Percentiles rank a stretch among this genome's conserved stretches.
Conservation (phyloP, 129 eudicot species). For the carrot (Daucus carota) region DNA sequence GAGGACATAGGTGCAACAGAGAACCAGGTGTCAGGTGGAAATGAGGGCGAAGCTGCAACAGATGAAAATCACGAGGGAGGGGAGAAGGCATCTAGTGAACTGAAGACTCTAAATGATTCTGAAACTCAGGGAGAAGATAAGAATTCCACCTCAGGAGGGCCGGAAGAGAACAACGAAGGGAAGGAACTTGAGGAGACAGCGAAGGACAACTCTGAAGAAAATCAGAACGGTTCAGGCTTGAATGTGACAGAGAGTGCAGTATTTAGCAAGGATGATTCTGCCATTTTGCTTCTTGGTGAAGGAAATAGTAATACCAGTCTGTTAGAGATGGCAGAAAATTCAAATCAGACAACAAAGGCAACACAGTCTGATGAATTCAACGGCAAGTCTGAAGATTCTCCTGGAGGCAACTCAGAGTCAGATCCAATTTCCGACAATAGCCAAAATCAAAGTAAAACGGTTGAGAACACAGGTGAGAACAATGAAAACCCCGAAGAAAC, state of each 20-base stretch:
- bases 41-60: conserved; percentile 11
- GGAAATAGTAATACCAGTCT: conserved; percentile 8
- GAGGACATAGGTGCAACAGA: not conserved
- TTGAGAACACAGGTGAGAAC: conserved; percentile 6
- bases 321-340: not conserved
- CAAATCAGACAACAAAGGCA: conserved; percentile 7
- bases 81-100: conserved; percentile 15
- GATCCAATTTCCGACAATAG: not conserved
- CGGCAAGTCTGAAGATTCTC: not conserved
- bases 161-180: conserved; percentile 11
- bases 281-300: not conserved
- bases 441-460: not conserved
- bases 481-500: conserved; percentile 17
- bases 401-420: conserved; percentile 1
- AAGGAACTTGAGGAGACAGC: not conserved
- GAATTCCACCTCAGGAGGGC: conserved; percentile 21
- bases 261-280: conserved; percentile 17
- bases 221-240: conserved; percentile 16
- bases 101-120: conserved; percentile 22
- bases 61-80: conserved; percentile 7
- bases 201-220: not conserved
- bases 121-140: conserved; percentile 26
- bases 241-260: conserved; percentile 9
- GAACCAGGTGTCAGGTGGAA: not conserved
- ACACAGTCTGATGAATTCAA: not conserved